Evolutionary conservation across 1,284 basidiomycete genomes (phyloP), one percentile per base, ranked within the genome.

Genomic region (Sporisorium reilianum): DNA sequence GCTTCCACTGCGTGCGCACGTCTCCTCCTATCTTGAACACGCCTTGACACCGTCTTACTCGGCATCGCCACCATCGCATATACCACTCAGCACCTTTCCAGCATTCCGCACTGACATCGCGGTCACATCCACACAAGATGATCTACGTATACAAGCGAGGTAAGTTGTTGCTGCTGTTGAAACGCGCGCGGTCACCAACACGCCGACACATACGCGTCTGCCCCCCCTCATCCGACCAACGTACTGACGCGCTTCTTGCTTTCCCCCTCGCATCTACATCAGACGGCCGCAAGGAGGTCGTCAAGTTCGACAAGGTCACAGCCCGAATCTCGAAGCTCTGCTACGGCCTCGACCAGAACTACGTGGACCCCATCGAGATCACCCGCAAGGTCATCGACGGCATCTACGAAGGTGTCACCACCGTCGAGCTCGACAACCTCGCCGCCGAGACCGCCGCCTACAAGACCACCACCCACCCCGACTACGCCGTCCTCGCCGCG

Each of bases 401-500:
- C 80, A 94, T 97, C 54, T 96, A 97, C 85, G 91, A 93, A 72
- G 95, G 95, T 53, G 94, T 97, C 22, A 99, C 95, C 10, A 99
- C 97, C 10, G 93, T 94, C 63, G 97, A 99, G 86, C 92, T 99
- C 64, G 97, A 99, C 81, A 86, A 87, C 77, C 80, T 87, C 49
- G 86, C 86, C 36, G 93, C 95, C 6, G 95, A 99, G 87, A 99
- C 97, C 3, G 95, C 97, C 20, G 97, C 97, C 1, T 97, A 93
- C 86, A 91, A 98, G 78, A 98, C 97, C 3, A 97, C 96, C 32
- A 84, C 85, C 16, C 95, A 96, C 85, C 95, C 95, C 12, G 97
- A 99, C 86, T 99, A 99, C 82, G 96, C 97, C 30, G 92, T 99
- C 68, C 92, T 99, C 64, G 97, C 97, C 12, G 97, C 97, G 16